Conservation (phyloP, 805 yeast genomes). For the Metschnikowia corniflorae region DNA sequence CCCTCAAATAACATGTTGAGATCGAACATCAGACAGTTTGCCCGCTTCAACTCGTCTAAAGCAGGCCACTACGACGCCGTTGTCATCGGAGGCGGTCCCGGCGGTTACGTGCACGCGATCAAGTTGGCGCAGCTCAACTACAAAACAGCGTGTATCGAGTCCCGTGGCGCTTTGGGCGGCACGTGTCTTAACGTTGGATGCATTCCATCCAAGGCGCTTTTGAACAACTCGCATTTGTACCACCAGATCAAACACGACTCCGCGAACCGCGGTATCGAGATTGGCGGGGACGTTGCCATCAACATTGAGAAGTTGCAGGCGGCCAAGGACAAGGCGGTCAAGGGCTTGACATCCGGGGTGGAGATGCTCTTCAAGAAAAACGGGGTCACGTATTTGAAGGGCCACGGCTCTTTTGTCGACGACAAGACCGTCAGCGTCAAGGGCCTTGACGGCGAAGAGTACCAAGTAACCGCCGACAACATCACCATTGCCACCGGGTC, state of each 20-base stretch:
- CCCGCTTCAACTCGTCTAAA: conserved; percentile 41
- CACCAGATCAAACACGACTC: conserved; percentile 88
- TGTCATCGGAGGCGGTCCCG: conserved; percentile 99
- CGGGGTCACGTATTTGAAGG: conserved; percentile 92
- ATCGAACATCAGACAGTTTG: conserved; percentile 29
- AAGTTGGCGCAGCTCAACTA: conserved; percentile 96
- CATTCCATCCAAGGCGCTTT: conserved; percentile 93
- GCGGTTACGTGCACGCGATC: conserved; percentile 98
- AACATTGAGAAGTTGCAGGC: conserved; percentile 79
- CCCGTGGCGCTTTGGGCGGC: conserved; percentile 95
- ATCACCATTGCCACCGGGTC: conserved; percentile 97
- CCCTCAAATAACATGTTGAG: conserved; percentile 22
- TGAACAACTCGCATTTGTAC: conserved; percentile 91
- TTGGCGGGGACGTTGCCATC: conserved; percentile 64
- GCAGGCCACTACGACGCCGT: conserved; percentile 78
- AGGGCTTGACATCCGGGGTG: conserved; percentile 87
- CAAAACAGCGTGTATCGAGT: conserved; percentile 95
- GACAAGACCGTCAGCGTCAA: conserved; percentile 75
- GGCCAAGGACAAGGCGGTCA: conserved; percentile 89
- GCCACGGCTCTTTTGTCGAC: conserved; percentile 81
- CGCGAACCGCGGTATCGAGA: conserved; percentile 84
- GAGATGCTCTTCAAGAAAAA: conserved; percentile 94
- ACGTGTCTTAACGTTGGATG: conserved; percentile 99
- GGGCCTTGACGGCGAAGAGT: conserved; percentile 84
- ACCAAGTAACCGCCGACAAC: conserved; percentile 74